These are phyloP conservation scores for Euphrasia arctica DNA, from an alignment of 305 asterid genomes.

Conservation along the genomic window DNA sequence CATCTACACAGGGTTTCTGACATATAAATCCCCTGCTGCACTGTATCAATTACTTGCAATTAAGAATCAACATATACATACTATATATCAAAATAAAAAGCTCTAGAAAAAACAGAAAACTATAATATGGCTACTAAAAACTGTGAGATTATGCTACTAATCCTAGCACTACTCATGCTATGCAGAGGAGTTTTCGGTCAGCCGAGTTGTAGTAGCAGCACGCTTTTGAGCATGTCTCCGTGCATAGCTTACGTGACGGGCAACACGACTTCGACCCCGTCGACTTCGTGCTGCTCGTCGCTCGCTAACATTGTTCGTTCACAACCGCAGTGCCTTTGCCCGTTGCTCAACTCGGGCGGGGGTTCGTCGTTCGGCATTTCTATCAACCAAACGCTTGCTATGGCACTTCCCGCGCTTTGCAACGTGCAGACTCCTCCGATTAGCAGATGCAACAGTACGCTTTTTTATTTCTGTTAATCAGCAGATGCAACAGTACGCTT, in stretches of 20 bases:
- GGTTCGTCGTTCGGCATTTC: constrained; percentile 36
- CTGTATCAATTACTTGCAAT: not conserved
- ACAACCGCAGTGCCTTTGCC: constrained; percentile 50
- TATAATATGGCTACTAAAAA: constrained; percentile 33
- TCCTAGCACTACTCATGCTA: constrained; percentile 19
- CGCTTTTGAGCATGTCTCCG: constrained; percentile 39
- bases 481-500: too few species aligned
- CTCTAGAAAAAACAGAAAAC: not conserved
- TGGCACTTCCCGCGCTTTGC: constrained; percentile 38
- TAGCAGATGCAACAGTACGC: constrained; percentile 29
- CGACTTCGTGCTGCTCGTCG: constrained; percentile 47
- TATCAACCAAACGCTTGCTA: constrained; percentile 35
- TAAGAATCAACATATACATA: not conserved
- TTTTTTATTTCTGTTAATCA: not conserved
- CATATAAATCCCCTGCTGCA: not conserved
- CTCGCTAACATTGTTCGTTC: constrained; percentile 40
- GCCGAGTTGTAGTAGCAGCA: constrained; percentile 39
- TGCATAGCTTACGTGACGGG: constrained; percentile 51
- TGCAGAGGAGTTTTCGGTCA: constrained; percentile 35
- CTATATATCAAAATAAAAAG: not conserved
- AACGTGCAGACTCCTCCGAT: constrained; percentile 31
- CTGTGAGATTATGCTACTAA: constrained; percentile 12
- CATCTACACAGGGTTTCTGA: not conserved
- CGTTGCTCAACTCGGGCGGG: constrained; percentile 37
- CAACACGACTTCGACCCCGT: constrained; percentile 38